Evolutionary conservation across 192 early-diverging fungal genomes (phyloP).

Genomic region (Coemansia sp.): DNA sequence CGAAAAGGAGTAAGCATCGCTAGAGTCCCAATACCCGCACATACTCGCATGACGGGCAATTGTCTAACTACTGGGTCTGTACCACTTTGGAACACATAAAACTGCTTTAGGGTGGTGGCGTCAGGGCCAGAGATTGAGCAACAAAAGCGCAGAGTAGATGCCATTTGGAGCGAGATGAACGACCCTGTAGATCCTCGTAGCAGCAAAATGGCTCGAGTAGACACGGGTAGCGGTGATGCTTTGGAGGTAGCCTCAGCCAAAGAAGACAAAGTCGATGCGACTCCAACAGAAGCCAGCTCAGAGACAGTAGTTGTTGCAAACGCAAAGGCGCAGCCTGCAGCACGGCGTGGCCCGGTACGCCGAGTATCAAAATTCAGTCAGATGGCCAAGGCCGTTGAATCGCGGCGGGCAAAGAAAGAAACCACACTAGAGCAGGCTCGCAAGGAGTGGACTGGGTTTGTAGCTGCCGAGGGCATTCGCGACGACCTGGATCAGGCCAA

Average conservation of each 20-base stretch:
- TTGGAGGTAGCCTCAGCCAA: neutral
- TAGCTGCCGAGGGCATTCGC: slow-evolving; percentile 38
- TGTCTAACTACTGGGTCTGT: neutral
- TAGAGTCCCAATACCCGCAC: neutral
- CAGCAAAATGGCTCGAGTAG: slow-evolving; percentile 16
- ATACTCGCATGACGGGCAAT: neutral
- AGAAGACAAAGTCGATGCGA: neutral
- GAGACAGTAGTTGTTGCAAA: neutral
- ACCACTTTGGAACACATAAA: neutral
- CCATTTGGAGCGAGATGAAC: slow-evolving; percentile 45
- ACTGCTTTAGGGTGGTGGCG: neutral
- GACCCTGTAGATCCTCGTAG: slow-evolving; percentile 2
- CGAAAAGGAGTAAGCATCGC: neutral
- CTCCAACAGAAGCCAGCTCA: neutral
- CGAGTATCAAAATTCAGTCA: slow-evolving; percentile 48
- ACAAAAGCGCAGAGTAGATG: slow-evolving; percentile 42
- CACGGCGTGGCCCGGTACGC: slow-evolving; percentile 8
- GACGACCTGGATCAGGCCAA: slow-evolving; percentile 51
- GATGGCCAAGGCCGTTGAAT: slow-evolving; percentile 42
- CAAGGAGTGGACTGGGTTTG: slow-evolving; percentile 48
- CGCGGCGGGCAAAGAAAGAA: slow-evolving; percentile 35
- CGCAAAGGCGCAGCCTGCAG: neutral
- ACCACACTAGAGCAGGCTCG: slow-evolving; percentile 48
- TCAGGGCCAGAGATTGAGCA: slow-evolving; percentile 8
- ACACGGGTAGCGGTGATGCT: neutral